phyloP scores from a whole-genome alignment of 257 asterid species.

The Lycium barbarum region DNA sequence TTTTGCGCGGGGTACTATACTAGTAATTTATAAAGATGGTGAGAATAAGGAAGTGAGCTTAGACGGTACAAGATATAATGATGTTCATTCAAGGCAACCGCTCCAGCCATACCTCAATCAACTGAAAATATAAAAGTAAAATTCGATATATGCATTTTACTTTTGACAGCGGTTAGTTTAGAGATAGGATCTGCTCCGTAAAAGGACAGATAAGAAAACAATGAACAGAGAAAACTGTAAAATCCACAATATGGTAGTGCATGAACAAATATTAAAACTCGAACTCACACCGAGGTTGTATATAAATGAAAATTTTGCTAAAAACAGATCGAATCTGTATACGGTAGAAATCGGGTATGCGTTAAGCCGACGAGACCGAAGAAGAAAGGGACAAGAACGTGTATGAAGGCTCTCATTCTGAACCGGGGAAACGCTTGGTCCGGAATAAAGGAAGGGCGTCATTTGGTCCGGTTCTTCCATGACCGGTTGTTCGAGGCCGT shows the following conservation, averaged over 20 bases:
- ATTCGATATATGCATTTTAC: background rate
- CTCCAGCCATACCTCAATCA: constrained; percentile 53
- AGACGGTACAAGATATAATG: constrained; percentile 68
- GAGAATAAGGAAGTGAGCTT: background rate
- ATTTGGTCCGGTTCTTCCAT: too few relatives aligned
- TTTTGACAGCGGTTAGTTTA: background rate
- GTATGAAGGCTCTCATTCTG: too few relatives aligned
- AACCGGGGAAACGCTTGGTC: too few relatives aligned
- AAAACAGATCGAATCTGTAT: background rate
- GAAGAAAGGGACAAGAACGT: too few relatives aligned
- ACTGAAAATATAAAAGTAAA: constrained; percentile 3
- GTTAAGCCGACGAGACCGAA: too few relatives aligned
- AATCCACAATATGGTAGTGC: constrained; percentile 4
- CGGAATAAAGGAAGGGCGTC: too few relatives aligned
- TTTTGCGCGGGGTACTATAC: too few relatives aligned
- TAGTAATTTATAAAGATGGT: background rate
- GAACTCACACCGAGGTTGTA: background rate
- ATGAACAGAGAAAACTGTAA: background rate
- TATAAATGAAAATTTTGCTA: background rate
- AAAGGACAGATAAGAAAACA: constrained; percentile 7
- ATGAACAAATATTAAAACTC: background rate
- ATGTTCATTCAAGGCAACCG: constrained; percentile 85
- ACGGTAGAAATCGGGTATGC: too few relatives aligned
- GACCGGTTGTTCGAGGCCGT: too few relatives aligned
- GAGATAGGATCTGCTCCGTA: background rate